Evolutionary conservation across 2,329 filamentous ascomycete species (phyloP).

Genomic region (Talaromyces sp.): DNA sequence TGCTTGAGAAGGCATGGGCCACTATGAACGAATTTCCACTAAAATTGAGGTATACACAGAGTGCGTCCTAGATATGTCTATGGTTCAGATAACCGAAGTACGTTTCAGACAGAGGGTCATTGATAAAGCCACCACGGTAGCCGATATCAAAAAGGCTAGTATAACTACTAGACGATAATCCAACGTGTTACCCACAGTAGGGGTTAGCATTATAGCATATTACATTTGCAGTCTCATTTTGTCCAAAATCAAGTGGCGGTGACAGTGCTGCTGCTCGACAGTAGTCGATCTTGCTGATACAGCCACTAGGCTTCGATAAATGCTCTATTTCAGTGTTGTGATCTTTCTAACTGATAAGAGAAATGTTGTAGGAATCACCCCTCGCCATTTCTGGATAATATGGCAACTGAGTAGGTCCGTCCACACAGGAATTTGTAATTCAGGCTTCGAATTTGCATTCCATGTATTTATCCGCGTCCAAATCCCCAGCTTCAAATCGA

Average conservation of each 20-base stretch:
- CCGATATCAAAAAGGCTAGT: constrained; percentile 55
- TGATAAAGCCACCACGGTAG: constrained; percentile 32
- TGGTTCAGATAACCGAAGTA: constrained; percentile 57
- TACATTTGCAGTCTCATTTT: constrained; percentile 44
- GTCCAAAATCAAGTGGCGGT: constrained; percentile 37
- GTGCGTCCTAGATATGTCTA: constrained; percentile 51
- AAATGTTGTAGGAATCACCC: constrained; percentile 52
- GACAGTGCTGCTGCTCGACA: constrained; percentile 40
- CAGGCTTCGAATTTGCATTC: constrained; percentile 45
- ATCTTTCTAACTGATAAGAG: constrained; percentile 47
- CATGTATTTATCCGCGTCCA: constrained; percentile 28
- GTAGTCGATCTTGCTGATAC: constrained; percentile 48
- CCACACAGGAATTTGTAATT: constrained; percentile 55
- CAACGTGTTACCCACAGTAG: constrained; percentile 43
- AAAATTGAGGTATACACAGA: constrained; percentile 60
- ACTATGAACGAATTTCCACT: constrained; percentile 45
- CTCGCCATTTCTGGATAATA: constrained; percentile 50
- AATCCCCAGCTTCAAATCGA: constrained; percentile 29
- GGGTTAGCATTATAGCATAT: constrained; percentile 41
- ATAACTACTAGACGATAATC: constrained; percentile 33
- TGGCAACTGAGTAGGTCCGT: constrained; percentile 45
- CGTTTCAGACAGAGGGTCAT: constrained; percentile 50
- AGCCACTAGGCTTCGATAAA: constrained; percentile 46
- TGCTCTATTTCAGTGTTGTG: constrained; percentile 44
- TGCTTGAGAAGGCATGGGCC: constrained; percentile 40